These are phyloP conservation scores for Hordeum marinum DNA, from an alignment of 176 grass and related monocot species.

Conservation along the genomic window DNA sequence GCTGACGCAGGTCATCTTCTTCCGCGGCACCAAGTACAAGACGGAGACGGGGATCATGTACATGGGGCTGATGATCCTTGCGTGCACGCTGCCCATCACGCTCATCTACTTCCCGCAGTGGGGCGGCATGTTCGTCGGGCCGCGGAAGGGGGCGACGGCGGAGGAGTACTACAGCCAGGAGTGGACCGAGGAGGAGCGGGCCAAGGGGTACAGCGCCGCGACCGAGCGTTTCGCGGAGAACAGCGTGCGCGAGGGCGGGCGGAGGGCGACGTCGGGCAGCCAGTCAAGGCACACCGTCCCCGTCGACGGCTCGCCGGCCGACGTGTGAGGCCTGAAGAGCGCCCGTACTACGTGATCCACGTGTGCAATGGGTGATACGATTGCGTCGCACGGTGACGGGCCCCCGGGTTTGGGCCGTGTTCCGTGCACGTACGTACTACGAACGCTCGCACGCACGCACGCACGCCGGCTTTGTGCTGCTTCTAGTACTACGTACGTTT, in stretches of 20 bases:
- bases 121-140: slow-evolving; percentile 54
- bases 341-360: not conserved
- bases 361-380: not conserved
- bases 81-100: slow-evolving; percentile 59
- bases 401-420: not conserved
- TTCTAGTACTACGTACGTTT: not conserved
- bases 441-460: not conserved
- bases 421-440: not conserved
- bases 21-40: slow-evolving; percentile 57
- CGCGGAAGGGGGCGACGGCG: slow-evolving; percentile 31
- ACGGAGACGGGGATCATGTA: slow-evolving; percentile 82
- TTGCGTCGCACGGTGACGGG: not conserved
- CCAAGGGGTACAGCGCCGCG: slow-evolving; percentile 30
- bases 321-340: slow-evolving; percentile 20
- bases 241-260: slow-evolving; percentile 53
- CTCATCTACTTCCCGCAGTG: slow-evolving; percentile 87
- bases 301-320: slow-evolving; percentile 32
- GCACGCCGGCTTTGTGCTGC: not conserved
- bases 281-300: slow-evolving; percentile 58
- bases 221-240: slow-evolving; percentile 74
- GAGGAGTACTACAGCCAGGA: slow-evolving; percentile 79
- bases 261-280: not conserved
- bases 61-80: slow-evolving; percentile 95
- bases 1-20: slow-evolving; percentile 89
- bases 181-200: slow-evolving; percentile 59